These are phyloP conservation scores for Rhodotorula sp. DNA, from an alignment of 1,284 basidiomycete species.

Conservation along the genomic window DNA sequence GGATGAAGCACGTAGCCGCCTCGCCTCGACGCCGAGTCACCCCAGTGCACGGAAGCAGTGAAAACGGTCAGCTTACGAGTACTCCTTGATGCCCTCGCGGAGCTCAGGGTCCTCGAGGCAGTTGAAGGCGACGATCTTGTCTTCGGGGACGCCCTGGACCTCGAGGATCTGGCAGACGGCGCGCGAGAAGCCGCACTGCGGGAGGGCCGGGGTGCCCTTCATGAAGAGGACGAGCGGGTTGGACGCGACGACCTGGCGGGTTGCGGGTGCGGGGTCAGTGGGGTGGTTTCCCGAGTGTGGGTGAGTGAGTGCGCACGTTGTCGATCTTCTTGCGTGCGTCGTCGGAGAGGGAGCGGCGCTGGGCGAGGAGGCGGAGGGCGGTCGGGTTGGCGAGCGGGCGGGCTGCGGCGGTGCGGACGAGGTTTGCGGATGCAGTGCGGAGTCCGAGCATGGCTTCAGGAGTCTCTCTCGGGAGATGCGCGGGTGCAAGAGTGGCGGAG, in stretches of 20 bases:
- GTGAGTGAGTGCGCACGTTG: slow-evolving; percentile 46
- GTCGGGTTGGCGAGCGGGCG: slow-evolving; percentile 12
- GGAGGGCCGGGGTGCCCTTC: slow-evolving; percentile 77
- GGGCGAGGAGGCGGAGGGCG: slow-evolving; percentile 35
- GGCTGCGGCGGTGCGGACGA: slow-evolving; percentile 8
- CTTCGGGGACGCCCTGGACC: slow-evolving; percentile 75
- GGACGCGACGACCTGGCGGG: slow-evolving; percentile 61
- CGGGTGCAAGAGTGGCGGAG: background rate
- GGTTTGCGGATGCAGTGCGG: background rate
- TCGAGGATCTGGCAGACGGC: slow-evolving; percentile 90
- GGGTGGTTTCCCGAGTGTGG: background rate
- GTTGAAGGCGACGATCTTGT: slow-evolving; percentile 75
- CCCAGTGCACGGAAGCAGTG: background rate
- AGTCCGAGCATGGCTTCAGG: background rate
- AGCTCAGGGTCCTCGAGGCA: slow-evolving; percentile 84
- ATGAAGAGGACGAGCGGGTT: slow-evolving; percentile 88
- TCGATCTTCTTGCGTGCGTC: slow-evolving; percentile 57
- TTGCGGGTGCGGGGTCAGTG: background rate
- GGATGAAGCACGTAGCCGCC: too few relatives aligned
- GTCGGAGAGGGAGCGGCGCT: slow-evolving; percentile 50
- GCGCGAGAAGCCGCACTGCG: slow-evolving; percentile 85
- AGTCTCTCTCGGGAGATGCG: background rate
- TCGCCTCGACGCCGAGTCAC: background rate
- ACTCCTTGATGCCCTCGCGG: slow-evolving; percentile 86
- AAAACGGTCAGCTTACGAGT: slow-evolving; percentile 68